phyloP scores from a whole-genome alignment of 2,329 filamentous ascomycete species.

The Blastomyces silverae region DNA sequence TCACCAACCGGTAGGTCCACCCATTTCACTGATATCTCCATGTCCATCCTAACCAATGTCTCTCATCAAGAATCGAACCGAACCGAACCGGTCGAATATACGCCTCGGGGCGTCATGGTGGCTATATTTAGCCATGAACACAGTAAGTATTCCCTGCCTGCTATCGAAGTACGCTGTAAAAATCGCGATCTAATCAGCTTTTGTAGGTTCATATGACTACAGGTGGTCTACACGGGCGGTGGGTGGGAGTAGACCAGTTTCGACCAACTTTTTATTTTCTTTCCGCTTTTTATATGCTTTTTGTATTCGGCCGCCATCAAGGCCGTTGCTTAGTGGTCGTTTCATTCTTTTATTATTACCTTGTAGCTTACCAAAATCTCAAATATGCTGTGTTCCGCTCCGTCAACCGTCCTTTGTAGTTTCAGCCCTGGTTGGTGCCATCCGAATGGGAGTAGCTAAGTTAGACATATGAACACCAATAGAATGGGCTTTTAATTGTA shows the following conservation, averaged over 20 bases:
- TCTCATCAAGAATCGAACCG: too few species aligned
- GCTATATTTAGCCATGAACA: not conserved
- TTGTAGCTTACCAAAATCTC: not conserved
- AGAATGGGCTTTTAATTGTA: too few species aligned
- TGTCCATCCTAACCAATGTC: not conserved
- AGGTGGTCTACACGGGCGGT: conserved; percentile 7
- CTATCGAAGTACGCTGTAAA: too few species aligned
- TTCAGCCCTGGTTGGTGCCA: not conserved
- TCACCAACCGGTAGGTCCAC: not conserved
- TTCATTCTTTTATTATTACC: not conserved
- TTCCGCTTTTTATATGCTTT: not conserved
- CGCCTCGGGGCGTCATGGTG: not conserved
- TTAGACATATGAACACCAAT: too few species aligned
- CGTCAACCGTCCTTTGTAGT: not conserved
- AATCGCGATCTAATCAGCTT: not conserved
- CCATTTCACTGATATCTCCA: too few species aligned
- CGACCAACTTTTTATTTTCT: not conserved
- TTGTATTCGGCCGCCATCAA: not conserved
- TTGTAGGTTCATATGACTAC: not conserved
- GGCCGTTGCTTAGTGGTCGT: not conserved
- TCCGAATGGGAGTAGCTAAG: too few species aligned
- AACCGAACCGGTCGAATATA: too few species aligned
- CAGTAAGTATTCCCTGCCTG: not conserved
- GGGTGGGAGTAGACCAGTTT: conserved; percentile 12
- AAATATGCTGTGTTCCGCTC: not conserved